Conservation (phyloP, 2,329 filamentous ascomycete species). For the Elsinoe perseae region DNA sequence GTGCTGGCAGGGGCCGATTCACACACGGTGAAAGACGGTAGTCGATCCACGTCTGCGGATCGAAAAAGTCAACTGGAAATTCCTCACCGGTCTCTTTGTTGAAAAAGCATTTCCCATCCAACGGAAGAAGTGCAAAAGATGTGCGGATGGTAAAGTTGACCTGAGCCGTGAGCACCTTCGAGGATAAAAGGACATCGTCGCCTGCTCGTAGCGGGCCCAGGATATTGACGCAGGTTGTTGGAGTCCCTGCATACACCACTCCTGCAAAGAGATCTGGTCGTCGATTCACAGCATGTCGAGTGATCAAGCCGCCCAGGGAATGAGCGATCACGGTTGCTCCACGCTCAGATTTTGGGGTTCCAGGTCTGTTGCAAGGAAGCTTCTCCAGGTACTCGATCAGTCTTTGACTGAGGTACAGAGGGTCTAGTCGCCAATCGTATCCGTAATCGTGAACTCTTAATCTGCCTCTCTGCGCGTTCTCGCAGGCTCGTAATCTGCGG, state of each 20-base stretch:
- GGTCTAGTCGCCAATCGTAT: slow-evolving; percentile 89
- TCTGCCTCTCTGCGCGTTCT: slow-evolving; percentile 63
- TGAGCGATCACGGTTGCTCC: slow-evolving; percentile 81
- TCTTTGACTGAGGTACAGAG: slow-evolving; percentile 62
- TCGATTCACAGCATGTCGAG: slow-evolving; percentile 77
- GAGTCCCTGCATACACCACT: slow-evolving; percentile 76
- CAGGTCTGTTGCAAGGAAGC: slow-evolving; percentile 64
- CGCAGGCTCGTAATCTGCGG: slow-evolving; percentile 64
- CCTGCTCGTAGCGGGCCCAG: slow-evolving; percentile 82
- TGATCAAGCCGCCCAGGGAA: slow-evolving; percentile 79
- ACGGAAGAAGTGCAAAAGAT: slow-evolving; percentile 74
- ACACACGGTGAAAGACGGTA: slow-evolving; percentile 73
- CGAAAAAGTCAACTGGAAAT: slow-evolving; percentile 78
- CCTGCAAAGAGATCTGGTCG: slow-evolving; percentile 78
- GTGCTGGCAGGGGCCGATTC: slow-evolving; percentile 55
- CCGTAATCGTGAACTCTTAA: slow-evolving; percentile 83
- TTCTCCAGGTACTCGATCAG: slow-evolving; percentile 66
- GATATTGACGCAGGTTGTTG: slow-evolving; percentile 83
- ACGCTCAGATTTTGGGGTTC: slow-evolving; percentile 44
- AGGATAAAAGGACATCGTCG: slow-evolving; percentile 85
- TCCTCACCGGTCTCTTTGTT: slow-evolving; percentile 72
- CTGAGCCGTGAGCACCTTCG: slow-evolving; percentile 80
- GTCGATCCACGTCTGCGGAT: slow-evolving; percentile 69
- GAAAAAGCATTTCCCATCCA: slow-evolving; percentile 81
- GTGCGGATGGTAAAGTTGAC: slow-evolving; percentile 90